These are phyloP conservation scores for Penicillium thymicola DNA, from an alignment of 2,329 filamentous ascomycete species.

Conservation along the genomic window DNA sequence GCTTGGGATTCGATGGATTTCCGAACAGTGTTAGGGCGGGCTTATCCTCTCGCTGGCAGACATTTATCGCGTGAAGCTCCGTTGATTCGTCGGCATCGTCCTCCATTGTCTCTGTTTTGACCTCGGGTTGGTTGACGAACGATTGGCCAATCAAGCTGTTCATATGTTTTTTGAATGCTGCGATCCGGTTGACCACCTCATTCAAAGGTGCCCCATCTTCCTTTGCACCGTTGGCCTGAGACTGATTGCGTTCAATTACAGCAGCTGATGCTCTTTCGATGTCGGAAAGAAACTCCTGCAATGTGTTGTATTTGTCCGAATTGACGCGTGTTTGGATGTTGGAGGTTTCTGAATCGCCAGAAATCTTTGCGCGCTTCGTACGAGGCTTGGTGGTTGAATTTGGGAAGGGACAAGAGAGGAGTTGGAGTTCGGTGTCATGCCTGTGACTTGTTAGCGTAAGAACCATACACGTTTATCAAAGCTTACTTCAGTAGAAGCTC, in stretches of 20 bases:
- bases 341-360: constrained; percentile 32
- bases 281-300: constrained; percentile 44
- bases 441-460: constrained; percentile 30
- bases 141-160: constrained; percentile 63
- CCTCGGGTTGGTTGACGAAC: constrained; percentile 45
- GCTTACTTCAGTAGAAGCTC: constrained; percentile 34
- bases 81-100: constrained; percentile 33
- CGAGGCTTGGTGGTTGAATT: constrained; percentile 39
- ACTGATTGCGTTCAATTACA: constrained; percentile 38
- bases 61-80: constrained; percentile 35
- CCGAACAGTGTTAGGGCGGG: constrained; percentile 74
- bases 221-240: constrained; percentile 26
- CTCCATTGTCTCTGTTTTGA: constrained; percentile 35
- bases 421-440: constrained; percentile 43
- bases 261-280: constrained; percentile 40
- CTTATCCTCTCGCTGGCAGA: constrained; percentile 48
- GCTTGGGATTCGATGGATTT: constrained; percentile 68
- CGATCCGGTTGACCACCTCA: constrained; percentile 46
- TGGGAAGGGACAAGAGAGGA: constrained; percentile 41
- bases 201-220: constrained; percentile 29
- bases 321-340: constrained; percentile 41
- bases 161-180: constrained; percentile 61
- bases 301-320: constrained; percentile 37
- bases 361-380: constrained; percentile 43
- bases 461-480: background rate